Conservation (phyloP, 2,329 filamentous ascomycete species). For the Hypoxylon sp. region DNA sequence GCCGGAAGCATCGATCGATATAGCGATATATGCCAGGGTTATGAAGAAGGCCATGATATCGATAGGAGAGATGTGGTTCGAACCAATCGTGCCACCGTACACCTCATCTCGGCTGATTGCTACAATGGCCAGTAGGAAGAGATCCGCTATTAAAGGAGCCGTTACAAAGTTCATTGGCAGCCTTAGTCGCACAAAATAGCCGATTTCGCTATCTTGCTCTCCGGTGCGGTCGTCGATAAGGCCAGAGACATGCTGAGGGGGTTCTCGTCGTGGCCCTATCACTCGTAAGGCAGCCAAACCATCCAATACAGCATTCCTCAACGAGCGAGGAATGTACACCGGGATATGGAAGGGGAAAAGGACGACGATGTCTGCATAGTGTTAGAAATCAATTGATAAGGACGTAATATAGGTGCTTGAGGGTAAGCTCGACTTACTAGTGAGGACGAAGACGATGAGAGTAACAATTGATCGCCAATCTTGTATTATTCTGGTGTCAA, state of each 20-base stretch:
- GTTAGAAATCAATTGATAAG: constrained; percentile 27
- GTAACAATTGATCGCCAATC: constrained; percentile 80
- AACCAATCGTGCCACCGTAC: constrained; percentile 76
- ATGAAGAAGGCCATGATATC: constrained; percentile 84
- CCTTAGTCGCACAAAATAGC: constrained; percentile 64
- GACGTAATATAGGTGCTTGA: background rate
- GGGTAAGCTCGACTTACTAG: constrained; percentile 69
- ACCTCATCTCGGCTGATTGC: constrained; percentile 78
- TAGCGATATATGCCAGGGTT: constrained; percentile 81
- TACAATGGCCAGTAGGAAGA: constrained; percentile 78
- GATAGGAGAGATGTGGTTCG: constrained; percentile 75
- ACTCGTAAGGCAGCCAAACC: constrained; percentile 64
- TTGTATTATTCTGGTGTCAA: constrained; percentile 70
- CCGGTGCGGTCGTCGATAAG: constrained; percentile 6
- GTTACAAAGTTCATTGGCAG: constrained; percentile 81
- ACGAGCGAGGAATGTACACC: constrained; percentile 68
- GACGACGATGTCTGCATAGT: constrained; percentile 72
- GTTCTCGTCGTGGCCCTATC: constrained; percentile 60
- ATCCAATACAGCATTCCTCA: constrained; percentile 63
- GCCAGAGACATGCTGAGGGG: constrained; percentile 41
- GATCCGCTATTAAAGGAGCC: constrained; percentile 77
- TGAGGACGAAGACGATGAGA: constrained; percentile 76
- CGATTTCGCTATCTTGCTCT: constrained; percentile 49
- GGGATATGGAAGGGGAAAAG: constrained; percentile 78
- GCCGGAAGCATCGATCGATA: constrained; percentile 82